Conservation (phyloP, 2,329 filamentous ascomycete genomes). For the Penicillium rolfsii region DNA sequence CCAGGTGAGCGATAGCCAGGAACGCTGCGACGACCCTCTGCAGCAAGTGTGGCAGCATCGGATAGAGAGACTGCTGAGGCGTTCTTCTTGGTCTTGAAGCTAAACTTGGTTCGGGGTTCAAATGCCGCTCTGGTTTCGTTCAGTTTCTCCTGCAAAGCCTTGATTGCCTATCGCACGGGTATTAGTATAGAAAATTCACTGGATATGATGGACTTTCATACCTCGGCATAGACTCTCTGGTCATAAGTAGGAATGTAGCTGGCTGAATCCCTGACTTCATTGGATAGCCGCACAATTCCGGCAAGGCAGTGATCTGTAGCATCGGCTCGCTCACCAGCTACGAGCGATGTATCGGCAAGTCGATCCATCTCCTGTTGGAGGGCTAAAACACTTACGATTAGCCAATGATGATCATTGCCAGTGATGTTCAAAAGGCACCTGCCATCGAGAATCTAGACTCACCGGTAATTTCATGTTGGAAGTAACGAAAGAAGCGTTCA, state of each 20-base stretch:
- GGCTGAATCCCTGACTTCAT: conserved; percentile 81
- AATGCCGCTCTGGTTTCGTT: conserved; percentile 69
- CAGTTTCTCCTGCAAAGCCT: conserved; percentile 76
- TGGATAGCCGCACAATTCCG: conserved; percentile 77
- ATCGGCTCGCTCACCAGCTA: conserved; percentile 76
- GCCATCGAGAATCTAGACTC: conserved; percentile 16
- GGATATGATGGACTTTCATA: conserved; percentile 41
- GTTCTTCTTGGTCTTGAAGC: conserved; percentile 71
- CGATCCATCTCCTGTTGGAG: conserved; percentile 75
- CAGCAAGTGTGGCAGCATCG: conserved; percentile 59
- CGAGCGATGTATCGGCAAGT: conserved; percentile 63
- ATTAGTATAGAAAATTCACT: neutral
- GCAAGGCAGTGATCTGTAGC: conserved; percentile 79
- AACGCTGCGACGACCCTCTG: conserved; percentile 50
- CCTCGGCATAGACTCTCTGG: conserved; percentile 81
- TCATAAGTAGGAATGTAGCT: conserved; percentile 86
- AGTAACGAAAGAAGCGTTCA: conserved; percentile 82
- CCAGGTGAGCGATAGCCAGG: conserved; percentile 48
- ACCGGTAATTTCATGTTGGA: conserved; percentile 75
- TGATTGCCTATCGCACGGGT: conserved; percentile 64
- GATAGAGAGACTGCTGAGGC: conserved; percentile 58
- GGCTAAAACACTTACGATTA: conserved; percentile 51
- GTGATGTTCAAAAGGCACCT: conserved; percentile 26
- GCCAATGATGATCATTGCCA: neutral
- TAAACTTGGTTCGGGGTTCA: conserved; percentile 77